These are phyloP conservation scores for Metschnikowia lochheadii DNA, from an alignment of 805 yeast genomes.

Conservation along the genomic window DNA sequence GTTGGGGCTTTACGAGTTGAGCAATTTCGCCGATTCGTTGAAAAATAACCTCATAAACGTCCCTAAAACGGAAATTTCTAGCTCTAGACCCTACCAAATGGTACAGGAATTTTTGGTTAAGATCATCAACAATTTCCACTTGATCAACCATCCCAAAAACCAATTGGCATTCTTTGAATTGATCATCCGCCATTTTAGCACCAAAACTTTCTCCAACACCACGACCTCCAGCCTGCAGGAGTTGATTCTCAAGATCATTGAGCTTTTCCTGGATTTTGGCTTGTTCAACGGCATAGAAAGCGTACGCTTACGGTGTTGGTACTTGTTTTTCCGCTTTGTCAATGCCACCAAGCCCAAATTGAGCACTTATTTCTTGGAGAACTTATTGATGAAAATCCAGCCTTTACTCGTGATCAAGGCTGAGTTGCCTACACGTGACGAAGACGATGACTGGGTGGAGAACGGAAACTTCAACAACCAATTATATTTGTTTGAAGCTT, in stretches of 20 bases:
- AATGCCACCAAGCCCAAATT: slow-evolving; percentile 65
- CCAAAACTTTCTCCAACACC: slow-evolving; percentile 36
- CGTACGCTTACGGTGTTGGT: slow-evolving; percentile 87
- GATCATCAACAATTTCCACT: slow-evolving; percentile 37
- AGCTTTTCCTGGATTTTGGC: slow-evolving; percentile 78
- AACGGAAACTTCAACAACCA: slow-evolving; percentile 70
- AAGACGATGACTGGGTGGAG: slow-evolving; percentile 46
- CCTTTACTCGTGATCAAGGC: slow-evolving; percentile 64
- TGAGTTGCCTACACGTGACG: slow-evolving; percentile 50
- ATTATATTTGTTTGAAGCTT: slow-evolving; percentile 76
- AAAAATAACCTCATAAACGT: slow-evolving; percentile 72
- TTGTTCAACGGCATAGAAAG: slow-evolving; percentile 68
- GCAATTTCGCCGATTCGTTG: slow-evolving; percentile 72
- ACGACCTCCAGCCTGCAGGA: slow-evolving; percentile 43
- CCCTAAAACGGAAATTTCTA: slow-evolving; percentile 60
- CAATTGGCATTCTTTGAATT: slow-evolving; percentile 82
- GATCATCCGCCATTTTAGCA: slow-evolving; percentile 70
- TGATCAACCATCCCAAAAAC: slow-evolving; percentile 71
- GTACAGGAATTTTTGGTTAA: slow-evolving; percentile 59
- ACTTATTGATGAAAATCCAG: slow-evolving; percentile 56
- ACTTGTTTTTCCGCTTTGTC: slow-evolving; percentile 76
- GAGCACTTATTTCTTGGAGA: slow-evolving; percentile 49
- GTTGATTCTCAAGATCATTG: slow-evolving; percentile 55
- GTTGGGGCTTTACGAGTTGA: slow-evolving; percentile 79
- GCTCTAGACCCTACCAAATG: slow-evolving; percentile 60